Percentiles rank a stretch among this genome's conserved stretches.
These are phyloP conservation scores for Carex littledalei DNA, from an alignment of 176 grass and related monocot species.

Conservation along the genomic window DNA sequence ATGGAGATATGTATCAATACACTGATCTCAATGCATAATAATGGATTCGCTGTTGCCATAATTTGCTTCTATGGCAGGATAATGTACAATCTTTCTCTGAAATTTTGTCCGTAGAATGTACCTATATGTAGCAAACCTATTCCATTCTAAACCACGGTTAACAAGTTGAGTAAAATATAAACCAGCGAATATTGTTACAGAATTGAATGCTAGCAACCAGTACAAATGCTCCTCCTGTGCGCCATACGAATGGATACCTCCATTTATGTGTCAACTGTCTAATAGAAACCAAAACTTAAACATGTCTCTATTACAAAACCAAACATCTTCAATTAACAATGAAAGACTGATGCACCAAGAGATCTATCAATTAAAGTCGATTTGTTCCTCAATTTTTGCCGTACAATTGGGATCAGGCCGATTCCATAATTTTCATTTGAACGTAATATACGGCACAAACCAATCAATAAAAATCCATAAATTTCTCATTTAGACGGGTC, in stretches of 20 bases:
- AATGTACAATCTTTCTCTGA: neutral
- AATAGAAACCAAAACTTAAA: neutral
- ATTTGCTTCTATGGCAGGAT: neutral
- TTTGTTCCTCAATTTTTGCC: neutral
- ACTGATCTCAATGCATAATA: conserved; percentile 12
- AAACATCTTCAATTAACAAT: neutral
- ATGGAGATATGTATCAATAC: conserved; percentile 13
- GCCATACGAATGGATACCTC: no score
- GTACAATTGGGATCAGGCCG: neutral
- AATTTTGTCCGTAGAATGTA: neutral
- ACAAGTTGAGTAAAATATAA: no score
- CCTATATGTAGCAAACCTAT: neutral
- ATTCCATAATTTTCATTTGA: no score
- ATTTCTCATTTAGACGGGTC: neutral
- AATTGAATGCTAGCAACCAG: no score
- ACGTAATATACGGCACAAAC: neutral
- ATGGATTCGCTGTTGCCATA: conserved; percentile 11
- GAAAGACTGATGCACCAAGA: neutral
- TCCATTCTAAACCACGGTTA: no score
- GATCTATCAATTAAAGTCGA: neutral
- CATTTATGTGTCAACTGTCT: no score
- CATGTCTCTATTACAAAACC: neutral
- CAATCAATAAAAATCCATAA: neutral
- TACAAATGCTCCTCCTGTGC: no score
- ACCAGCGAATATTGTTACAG: no score